phyloP scores from a whole-genome alignment of 2,329 filamentous ascomycete species.

The Talaromyces sp. region DNA sequence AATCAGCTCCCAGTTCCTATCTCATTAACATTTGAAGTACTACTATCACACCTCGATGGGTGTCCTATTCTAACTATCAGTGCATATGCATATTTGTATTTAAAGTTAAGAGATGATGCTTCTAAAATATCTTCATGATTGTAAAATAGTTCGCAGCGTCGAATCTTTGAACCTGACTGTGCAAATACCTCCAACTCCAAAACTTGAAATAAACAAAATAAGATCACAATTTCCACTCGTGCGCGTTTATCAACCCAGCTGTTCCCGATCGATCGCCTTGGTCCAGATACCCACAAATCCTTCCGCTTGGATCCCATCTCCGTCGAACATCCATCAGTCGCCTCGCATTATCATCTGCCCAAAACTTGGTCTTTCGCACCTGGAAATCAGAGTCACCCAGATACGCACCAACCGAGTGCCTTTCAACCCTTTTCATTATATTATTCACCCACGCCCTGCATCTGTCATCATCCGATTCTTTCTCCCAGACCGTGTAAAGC shows the following conservation, averaged over 20 bases:
- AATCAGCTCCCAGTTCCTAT: too few relatives aligned
- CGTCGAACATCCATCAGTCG: constrained; percentile 46
- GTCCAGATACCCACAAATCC: constrained; percentile 50
- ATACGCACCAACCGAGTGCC: constrained; percentile 53
- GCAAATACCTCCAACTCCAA: neutral
- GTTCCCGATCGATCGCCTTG: constrained; percentile 47
- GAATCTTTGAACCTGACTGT: neutral
- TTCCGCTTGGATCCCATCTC: constrained; percentile 28
- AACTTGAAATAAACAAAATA: neutral
- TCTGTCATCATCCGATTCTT: constrained; percentile 48
- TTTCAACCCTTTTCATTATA: constrained; percentile 45
- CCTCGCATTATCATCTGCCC: constrained; percentile 47
- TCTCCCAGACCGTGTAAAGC: constrained; percentile 56
- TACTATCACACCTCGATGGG: too few relatives aligned
- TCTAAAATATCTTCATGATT: too few relatives aligned
- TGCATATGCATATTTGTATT: too few relatives aligned
- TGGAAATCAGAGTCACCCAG: constrained; percentile 60
- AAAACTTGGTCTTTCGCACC: constrained; percentile 51
- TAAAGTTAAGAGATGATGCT: too few relatives aligned
- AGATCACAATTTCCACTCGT: constrained; percentile 35
- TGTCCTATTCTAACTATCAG: too few relatives aligned
- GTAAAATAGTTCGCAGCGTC: too few relatives aligned
- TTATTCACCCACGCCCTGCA: constrained; percentile 51
- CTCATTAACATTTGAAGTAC: too few relatives aligned
- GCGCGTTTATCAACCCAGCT: constrained; percentile 47